Conservation (phyloP, 1,139 yeast species). For the Williopsis jadinii region DNA sequence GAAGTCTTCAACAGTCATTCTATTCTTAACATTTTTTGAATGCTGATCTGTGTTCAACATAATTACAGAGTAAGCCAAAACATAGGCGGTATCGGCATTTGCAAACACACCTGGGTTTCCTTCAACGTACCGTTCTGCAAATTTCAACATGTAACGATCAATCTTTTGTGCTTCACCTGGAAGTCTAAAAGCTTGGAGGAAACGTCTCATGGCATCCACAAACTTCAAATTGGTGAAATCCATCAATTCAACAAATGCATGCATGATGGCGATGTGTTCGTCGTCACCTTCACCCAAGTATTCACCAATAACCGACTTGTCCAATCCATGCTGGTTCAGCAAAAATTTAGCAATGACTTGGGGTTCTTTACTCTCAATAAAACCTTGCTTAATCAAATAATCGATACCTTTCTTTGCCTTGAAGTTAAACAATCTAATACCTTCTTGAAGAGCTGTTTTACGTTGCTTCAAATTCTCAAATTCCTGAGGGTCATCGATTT, state of each 20-base stretch:
- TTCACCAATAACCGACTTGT: slow-evolving; percentile 83
- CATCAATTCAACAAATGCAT: slow-evolving; percentile 85
- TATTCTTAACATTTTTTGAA: slow-evolving; percentile 73
- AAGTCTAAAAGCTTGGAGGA: slow-evolving; percentile 80
- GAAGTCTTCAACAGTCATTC: slow-evolving; percentile 87
- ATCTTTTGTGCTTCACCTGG: slow-evolving; percentile 99
- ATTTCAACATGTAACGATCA: slow-evolving; percentile 92
- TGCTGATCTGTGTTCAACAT: slow-evolving; percentile 93
- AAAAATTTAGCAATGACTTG: slow-evolving; percentile 67
- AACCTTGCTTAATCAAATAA: slow-evolving; percentile 52
- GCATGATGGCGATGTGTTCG: slow-evolving; percentile 76
- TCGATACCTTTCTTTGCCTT: slow-evolving; percentile 79
- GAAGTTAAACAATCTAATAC: slow-evolving; percentile 71
- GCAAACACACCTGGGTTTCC: slow-evolving; percentile 85
- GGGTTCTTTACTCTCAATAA: slow-evolving; percentile 58
- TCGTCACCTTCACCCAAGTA: slow-evolving; percentile 88
- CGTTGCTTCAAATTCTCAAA: slow-evolving; percentile 81
- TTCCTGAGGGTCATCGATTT: slow-evolving; percentile 70
- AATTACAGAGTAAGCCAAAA: slow-evolving; percentile 86
- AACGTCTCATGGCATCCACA: slow-evolving; percentile 79
- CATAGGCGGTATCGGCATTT: slow-evolving; percentile 91
- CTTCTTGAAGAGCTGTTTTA: slow-evolving; percentile 75
- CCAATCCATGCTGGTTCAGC: slow-evolving; percentile 71
- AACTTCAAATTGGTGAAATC: slow-evolving; percentile 65
- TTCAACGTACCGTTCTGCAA: slow-evolving; percentile 85